Conservation (phyloP, 1,139 yeast genomes). For the Geotrichum fermentans region DNA sequence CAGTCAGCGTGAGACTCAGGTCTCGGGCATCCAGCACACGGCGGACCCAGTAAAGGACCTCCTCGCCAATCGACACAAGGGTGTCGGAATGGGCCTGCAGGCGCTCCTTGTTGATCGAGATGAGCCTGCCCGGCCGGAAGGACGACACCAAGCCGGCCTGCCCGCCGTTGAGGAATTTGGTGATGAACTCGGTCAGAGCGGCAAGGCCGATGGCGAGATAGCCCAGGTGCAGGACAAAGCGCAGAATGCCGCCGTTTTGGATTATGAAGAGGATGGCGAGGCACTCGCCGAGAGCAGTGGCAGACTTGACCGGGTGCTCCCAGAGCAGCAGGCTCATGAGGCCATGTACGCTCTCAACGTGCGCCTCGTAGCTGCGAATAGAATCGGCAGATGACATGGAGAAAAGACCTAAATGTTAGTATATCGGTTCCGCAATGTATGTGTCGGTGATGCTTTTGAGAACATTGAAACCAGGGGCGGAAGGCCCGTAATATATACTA, state of each 20-base stretch:
- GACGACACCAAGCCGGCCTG: slow-evolving; percentile 9
- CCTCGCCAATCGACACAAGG: slow-evolving; percentile 8
- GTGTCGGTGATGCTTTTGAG: no score
- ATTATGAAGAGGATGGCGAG: not conserved
- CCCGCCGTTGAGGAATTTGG: slow-evolving; percentile 12
- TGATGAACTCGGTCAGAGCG: slow-evolving; percentile 9
- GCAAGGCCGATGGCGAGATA: slow-evolving; percentile 5
- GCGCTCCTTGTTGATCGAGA: slow-evolving; percentile 2
- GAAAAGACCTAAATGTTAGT: not conserved
- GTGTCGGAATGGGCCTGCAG: slow-evolving; percentile 8
- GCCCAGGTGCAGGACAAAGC: slow-evolving; percentile 4
- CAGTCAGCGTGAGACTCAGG: slow-evolving; percentile 2
- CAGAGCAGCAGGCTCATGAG: slow-evolving; percentile 6
- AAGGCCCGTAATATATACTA: no score
- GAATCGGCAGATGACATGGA: not conserved
- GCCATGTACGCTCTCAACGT: slow-evolving; percentile 5
- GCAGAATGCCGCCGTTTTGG: slow-evolving; percentile 4
- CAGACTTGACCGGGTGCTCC: slow-evolving; percentile 12
- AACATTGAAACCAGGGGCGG: no score
- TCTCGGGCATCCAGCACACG: slow-evolving; percentile 10
- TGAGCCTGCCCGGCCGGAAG: slow-evolving; percentile 3
- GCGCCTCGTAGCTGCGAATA: slow-evolving; percentile 4
- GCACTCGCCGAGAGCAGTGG: not conserved
- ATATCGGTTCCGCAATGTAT: no score
- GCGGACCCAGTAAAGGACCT: slow-evolving; percentile 9